A percentile compares a stretch with the other conserved stretches of the same genome.
These are phyloP conservation scores for Rhodotorula sp. DNA, from an alignment of 1,284 basidiomycete genomes.

Conservation along the genomic window DNA sequence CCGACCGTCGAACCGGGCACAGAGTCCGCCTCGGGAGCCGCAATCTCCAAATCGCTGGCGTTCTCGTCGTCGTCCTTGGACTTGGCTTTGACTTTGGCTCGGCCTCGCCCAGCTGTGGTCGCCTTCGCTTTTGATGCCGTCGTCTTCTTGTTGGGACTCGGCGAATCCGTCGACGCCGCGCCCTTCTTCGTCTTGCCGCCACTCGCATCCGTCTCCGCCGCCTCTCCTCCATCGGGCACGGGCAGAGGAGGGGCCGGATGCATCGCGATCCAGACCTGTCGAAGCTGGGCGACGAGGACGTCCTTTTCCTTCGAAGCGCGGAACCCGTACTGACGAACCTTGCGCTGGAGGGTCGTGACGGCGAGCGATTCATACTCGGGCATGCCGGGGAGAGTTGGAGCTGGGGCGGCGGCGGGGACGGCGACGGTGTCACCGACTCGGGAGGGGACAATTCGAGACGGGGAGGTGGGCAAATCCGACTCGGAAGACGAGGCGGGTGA, in stretches of 20 bases:
- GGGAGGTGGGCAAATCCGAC: background rate
- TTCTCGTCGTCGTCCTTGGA: background rate
- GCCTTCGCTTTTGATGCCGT: background rate
- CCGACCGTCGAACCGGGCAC: conserved; percentile 10
- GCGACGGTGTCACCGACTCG: background rate
- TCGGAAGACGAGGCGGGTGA: background rate
- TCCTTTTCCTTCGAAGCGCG: conserved; percentile 28
- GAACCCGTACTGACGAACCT: conserved; percentile 32
- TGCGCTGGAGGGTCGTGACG: conserved; percentile 24
- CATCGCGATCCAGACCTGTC: conserved; percentile 30
- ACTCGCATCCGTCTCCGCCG: background rate
- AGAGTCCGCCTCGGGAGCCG: background rate
- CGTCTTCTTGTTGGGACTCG: conserved; percentile 10
- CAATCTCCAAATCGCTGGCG: background rate
- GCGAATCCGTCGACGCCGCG: background rate
- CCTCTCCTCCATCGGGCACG: background rate
- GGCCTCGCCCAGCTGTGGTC: background rate
- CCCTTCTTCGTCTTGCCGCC: background rate
- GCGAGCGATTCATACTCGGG: conserved; percentile 21
- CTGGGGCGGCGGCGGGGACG: background rate
- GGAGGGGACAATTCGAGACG: background rate
- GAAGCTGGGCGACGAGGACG: conserved; percentile 31
- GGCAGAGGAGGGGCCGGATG: conserved; percentile 2
- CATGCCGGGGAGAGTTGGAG: background rate
- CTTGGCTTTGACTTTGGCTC: conserved; percentile 1